Conservation (phyloP, 1,284 basidiomycete genomes). For the Microbotryum intermedium region DNA sequence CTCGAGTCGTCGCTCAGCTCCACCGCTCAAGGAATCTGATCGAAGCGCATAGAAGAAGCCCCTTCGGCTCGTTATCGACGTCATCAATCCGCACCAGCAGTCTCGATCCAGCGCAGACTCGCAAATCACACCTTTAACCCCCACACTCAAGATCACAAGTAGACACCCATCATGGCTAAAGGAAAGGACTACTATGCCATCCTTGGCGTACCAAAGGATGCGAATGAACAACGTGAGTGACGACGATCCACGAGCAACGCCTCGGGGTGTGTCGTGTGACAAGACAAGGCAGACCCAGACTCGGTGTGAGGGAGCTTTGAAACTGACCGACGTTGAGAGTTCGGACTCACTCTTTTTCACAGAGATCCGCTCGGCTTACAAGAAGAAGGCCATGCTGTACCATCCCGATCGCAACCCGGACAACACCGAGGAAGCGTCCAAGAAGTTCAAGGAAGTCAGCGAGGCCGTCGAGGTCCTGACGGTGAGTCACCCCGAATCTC, state of each 20-base stretch:
- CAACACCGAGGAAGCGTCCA: conserved; percentile 66
- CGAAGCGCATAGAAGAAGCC: too few relatives aligned
- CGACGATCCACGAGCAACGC: background rate
- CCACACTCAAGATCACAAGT: background rate
- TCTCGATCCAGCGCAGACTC: background rate
- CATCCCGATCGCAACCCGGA: conserved; percentile 84
- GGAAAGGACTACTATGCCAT: conserved; percentile 74
- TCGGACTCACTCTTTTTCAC: too few relatives aligned
- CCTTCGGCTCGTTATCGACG: too few relatives aligned
- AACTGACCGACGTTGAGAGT: background rate
- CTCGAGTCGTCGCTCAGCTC: too few relatives aligned
- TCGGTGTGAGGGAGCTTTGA: background rate
- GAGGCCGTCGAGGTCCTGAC: conserved; percentile 96
- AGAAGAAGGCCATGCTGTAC: conserved; percentile 54
- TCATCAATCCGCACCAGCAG: too few relatives aligned
- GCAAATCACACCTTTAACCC: background rate
- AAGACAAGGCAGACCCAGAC: too few relatives aligned
- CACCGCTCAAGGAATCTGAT: too few relatives aligned
- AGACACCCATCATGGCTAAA: background rate
- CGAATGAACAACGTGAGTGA: conserved; percentile 48
- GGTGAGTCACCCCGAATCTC: conserved; percentile 47
- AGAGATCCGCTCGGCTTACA: too few relatives aligned
- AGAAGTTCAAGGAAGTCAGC: conserved; percentile 87
- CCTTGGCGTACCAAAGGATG: conserved; percentile 63
- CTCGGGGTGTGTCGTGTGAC: background rate